Conservation (phyloP, 2,329 filamentous ascomycete species). For the Diaporthe citriasiana region DNA sequence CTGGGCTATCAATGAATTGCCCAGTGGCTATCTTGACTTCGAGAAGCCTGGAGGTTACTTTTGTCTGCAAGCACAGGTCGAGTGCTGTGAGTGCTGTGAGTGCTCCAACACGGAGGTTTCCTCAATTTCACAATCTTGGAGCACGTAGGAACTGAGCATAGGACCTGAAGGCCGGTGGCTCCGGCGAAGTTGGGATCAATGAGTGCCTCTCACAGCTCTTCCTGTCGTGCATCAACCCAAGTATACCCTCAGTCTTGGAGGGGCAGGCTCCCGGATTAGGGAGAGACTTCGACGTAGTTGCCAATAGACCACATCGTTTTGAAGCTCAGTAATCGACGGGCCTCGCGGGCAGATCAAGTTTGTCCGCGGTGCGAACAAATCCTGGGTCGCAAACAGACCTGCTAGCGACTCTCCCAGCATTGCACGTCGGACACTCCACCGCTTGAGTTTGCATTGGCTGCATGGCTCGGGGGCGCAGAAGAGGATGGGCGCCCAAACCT, state of each 20-base stretch:
- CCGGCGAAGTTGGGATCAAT: not conserved
- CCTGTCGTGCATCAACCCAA: not conserved
- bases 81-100: not conserved
- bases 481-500: not conserved
- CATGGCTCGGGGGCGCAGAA: not conserved
- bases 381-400: not conserved
- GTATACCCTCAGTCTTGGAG: not conserved
- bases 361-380: not conserved
- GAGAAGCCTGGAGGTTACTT: not conserved
- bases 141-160: not conserved
- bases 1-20: not conserved
- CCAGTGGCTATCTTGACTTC: not conserved
- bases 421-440: not conserved
- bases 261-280: not conserved
- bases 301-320: not conserved
- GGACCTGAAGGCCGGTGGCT: not conserved
- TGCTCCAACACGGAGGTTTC: not conserved
- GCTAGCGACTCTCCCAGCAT: not conserved
- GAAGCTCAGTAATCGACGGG: not conserved
- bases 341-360: not conserved
- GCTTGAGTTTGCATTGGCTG: not conserved
- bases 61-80: not conserved
- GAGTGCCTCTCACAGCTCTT: not conserved
- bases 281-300: not conserved
- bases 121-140: not conserved